Evolutionary conservation across 2,329 filamentous ascomycete species (phyloP), one percentile per base, ranked within the genome.

Genomic region (Chaetomium sp.): DNA sequence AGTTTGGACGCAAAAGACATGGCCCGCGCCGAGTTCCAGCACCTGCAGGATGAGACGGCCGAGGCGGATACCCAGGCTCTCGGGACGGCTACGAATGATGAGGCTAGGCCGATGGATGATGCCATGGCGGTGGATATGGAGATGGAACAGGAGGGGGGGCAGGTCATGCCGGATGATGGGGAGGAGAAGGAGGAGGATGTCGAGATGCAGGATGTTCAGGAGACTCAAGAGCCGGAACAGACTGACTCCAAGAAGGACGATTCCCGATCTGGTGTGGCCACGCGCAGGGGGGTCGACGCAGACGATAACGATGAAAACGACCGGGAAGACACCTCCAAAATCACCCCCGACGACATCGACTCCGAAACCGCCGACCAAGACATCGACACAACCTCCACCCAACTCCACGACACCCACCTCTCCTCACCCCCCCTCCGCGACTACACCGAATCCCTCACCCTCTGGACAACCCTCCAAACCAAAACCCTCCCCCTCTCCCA

Each of bases 31-130:
- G 91, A 96, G 67, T 96, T 96, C 67, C 91, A 97, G 73, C 94
- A 99, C 71, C 76, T 97, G 3, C 86, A 87, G 58, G 85, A 96
- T 62, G 89, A 96, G 58, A 81, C 94, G 35, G 82, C 85, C 34
- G 79, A 86, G 53, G 82, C 87, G n/a, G 91, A 96, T 55, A 85
- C 90, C 1, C 94, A 99, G 72, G 94, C 94, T 11, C 80, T 99
- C 66, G 95, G 94, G 37, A 86, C 88, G 41, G 89, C 92, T 5
- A 88, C 84, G 9, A 87, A 95, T 60, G 92, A 99, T 33, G 89
- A 96, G 69, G 88, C 88, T 2, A 86, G 85, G 62, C 86, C 88
- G 6, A 79, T 99, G 54, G 89, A 97, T 66, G 88, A 96, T 63
- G 84, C 88, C 49, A 94, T 95, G 82, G 91, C 88, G 1, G 83